Base-by-base conservation (phyloP, 2,329 filamentous ascomycete species). In the Botrytis aclada region DNA sequence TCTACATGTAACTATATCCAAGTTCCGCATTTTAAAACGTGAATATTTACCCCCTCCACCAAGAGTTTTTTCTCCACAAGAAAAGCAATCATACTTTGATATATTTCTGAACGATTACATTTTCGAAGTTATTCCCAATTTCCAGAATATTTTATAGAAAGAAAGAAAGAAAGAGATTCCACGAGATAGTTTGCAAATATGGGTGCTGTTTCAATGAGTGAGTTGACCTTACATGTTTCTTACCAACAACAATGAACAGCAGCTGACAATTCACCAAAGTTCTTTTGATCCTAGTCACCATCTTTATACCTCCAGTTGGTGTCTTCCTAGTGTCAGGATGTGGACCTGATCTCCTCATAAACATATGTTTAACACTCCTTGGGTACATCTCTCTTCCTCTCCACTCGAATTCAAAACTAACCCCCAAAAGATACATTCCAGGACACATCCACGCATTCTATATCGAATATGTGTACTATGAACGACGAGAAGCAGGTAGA, bases 391-490 rank as follows among this genome's bases (percentile, higher is more conserved):
- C 25, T 18, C 73, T 70, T 12, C 22, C 47, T 51, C 63, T 8
- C 25, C 41, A 18, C 20, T 14, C 16, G 56, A 41, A 32, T 4
- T 9, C 58, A 47, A 45, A 39, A 34, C 56, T 76, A 62, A 67
- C 43, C 95, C 81, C 94, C 32, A 74, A 37, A 56, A 81, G 80
- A 25, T 81, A 80, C 64, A 74, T 81, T 37, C 80, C 80, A 4
- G 80, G 80, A 47, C 79, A 80, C 58, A 78, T 81, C 67, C 80
- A 81, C 73, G 80, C 80, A 51, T 80, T 81, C 76, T 81, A 81
- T 71, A 73, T 81, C 73, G 89, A 94, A 82, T 97, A 94, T 81
- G 85, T 97, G 75, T 97, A 95, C 84, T 95, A 91, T 82, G 88
- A 93, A 78, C 91, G 91, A 56, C 87, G 86, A 70, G 90, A 93